Base-by-base conservation (phyloP, 2,329 filamentous ascomycete species). In the Dendryphion nanum region DNA sequence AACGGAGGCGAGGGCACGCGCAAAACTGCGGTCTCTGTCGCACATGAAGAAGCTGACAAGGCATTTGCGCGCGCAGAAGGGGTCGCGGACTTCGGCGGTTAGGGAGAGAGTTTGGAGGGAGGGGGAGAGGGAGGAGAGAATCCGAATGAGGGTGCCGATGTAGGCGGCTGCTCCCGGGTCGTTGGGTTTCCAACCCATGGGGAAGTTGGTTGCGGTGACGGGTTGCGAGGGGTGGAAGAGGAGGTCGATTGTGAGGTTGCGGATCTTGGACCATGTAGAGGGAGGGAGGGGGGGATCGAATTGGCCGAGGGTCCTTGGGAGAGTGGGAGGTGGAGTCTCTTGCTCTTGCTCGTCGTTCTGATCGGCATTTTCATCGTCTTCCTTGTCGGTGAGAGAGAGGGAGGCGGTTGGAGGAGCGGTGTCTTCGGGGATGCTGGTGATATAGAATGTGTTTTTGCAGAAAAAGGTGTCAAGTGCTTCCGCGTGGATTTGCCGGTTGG, bases 391-490 rank as follows among this genome's bases (percentile, higher is more conserved):
- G 13, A 17, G 29, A n/a, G 8, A 26, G 8, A 8, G n/a, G n/a
- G 23, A 26, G 23, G 23, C 23, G 23, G 7, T 8, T n/a, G n/a
- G n/a, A n/a, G n/a, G n/a, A 10, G 45, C 39, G 2, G 45, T 43
- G 6, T 47, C 18, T 10, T 26, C 23, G 10, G 23, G 23, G 23
- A 26, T 26, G 4, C 49, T 52, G 17, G 48, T 53, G 31, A 63
- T 40, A 28, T 46, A 44, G 45, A 72, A 68, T 7, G 51, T 57
- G 44, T 72, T 72, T 40, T 64, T 65, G 39, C 57, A 57, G 44
- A 68, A 70, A 40, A 72, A 67, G 17, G 68, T 54, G 18, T 53
- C 53, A 18, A 61, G 57, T 1, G 69, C 66, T 54, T 72, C 69
- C 19, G 60, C 55, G 51, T 70, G 54, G 41, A 71, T 59, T 20